phyloP scores from a whole-genome alignment of 768 basidiomycete genomes.

The Lentinus tigrinus region DNA sequence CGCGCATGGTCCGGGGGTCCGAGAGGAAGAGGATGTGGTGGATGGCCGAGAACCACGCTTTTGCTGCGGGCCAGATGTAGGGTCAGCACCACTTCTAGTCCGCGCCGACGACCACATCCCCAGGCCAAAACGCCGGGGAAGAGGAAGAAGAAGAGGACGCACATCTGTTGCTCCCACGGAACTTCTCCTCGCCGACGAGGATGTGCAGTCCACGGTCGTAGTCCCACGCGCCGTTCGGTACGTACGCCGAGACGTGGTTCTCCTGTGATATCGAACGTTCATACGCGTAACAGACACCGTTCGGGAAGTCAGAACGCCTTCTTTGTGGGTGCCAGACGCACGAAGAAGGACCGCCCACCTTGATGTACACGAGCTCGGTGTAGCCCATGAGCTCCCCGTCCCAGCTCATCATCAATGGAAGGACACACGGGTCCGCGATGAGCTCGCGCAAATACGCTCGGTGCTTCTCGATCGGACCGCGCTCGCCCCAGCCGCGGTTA shows the following conservation, averaged over 20 bases:
- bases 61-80: slow-evolving; percentile 14
- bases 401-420: slow-evolving; percentile 48
- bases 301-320: neutral
- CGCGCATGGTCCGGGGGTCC: slow-evolving; percentile 40
- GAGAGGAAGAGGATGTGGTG: slow-evolving; percentile 44
- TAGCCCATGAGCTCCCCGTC: slow-evolving; percentile 44
- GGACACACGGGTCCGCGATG: slow-evolving; percentile 37
- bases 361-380: slow-evolving; percentile 43
- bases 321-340: slow-evolving; percentile 13
- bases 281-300: slow-evolving; percentile 14
- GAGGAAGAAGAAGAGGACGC: slow-evolving; percentile 16
- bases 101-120: neutral
- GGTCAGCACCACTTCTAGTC: slow-evolving; percentile 9
- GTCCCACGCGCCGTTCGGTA: slow-evolving; percentile 29
- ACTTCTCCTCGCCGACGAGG: slow-evolving; percentile 47
- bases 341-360: slow-evolving; percentile 34
- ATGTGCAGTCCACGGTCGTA: slow-evolving; percentile 42
- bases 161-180: slow-evolving; percentile 43
- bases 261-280: neutral
- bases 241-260: slow-evolving; percentile 24
- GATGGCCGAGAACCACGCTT: slow-evolving; percentile 37
- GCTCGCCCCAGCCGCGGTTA: slow-evolving; percentile 45
- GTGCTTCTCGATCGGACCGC: slow-evolving; percentile 44
- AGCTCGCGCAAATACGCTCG: slow-evolving; percentile 36
- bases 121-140: neutral